phyloP scores from a whole-genome alignment of 805 yeast genomes.

The Barnettozyma populi region DNA sequence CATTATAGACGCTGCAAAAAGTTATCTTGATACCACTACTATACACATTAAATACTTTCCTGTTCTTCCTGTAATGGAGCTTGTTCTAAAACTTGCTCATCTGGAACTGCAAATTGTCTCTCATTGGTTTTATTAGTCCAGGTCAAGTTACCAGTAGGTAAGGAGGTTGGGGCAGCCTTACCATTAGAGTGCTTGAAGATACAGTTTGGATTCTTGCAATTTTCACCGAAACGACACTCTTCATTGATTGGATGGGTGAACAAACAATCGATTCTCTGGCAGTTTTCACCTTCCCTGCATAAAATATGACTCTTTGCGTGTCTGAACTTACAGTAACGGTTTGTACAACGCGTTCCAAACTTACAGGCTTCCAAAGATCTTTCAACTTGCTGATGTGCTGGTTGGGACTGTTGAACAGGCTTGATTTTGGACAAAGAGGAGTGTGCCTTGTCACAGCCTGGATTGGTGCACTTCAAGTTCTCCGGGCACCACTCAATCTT shows the following conservation, averaged over 20 bases:
- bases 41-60: background rate
- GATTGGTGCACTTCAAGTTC: conserved; percentile 59
- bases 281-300: conserved; percentile 78
- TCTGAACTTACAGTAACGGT: conserved; percentile 72
- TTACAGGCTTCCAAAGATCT: conserved; percentile 76
- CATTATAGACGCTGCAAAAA: background rate
- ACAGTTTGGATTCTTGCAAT: conserved; percentile 70
- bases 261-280: conserved; percentile 75
- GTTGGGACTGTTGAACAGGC: conserved; percentile 22
- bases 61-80: conserved; percentile 44
- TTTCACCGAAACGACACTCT: conserved; percentile 73
- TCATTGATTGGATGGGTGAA: conserved; percentile 79
- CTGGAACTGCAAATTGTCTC: conserved; percentile 74
- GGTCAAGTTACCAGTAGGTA: conserved; percentile 16
- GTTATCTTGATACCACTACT: background rate
- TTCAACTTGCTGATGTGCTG: conserved; percentile 30
- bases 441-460: conserved; percentile 68
- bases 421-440: conserved; percentile 62
- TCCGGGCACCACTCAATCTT: conserved; percentile 72
- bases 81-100: conserved; percentile 64
- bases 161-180: conserved; percentile 33
- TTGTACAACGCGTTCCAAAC: conserved; percentile 71
- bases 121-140: conserved; percentile 40
- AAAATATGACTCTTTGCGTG: conserved; percentile 71
- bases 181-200: conserved; percentile 78